Conservation (phyloP, 2,329 filamentous ascomycete species). For the Metarhizium guizhouense region DNA sequence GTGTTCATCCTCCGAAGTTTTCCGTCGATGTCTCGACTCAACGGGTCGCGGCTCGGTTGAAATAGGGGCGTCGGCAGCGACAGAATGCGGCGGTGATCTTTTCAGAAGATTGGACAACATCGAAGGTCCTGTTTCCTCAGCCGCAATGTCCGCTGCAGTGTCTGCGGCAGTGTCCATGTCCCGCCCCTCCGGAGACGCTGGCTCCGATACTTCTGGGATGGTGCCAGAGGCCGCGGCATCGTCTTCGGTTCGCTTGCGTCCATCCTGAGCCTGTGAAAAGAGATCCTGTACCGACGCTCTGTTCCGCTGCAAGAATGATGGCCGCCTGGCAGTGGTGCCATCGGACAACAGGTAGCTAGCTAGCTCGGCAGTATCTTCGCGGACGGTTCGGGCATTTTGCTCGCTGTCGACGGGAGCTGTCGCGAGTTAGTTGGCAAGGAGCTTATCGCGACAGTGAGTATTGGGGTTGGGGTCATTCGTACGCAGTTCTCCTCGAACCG, state of each 20-base stretch:
- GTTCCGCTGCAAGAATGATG: constrained; percentile 35
- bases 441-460: neutral
- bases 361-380: constrained; percentile 80
- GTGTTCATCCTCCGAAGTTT: constrained; percentile 2
- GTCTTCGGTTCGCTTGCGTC: constrained; percentile 14
- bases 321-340: constrained; percentile 34
- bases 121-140: constrained; percentile 24
- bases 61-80: constrained; percentile 7
- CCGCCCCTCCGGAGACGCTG: constrained; percentile 17
- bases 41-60: neutral
- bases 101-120: constrained; percentile 41
- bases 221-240: constrained; percentile 30
- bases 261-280: constrained; percentile 14
- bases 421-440: neutral
- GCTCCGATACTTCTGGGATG: constrained; percentile 54
- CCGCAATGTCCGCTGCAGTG: constrained; percentile 1
- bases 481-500: constrained; percentile 52
- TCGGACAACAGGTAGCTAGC: constrained; percentile 73
- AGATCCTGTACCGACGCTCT: constrained; percentile 21
- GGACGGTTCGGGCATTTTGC: constrained; percentile 68
- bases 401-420: constrained; percentile 54
- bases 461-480: constrained; percentile 6
- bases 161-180: constrained; percentile 5
- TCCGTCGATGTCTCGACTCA: constrained; percentile 1
- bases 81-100: constrained; percentile 35